A percentile compares a stretch with the other conserved stretches of the same genome.
phyloP scores from a whole-genome alignment of 2,329 filamentous ascomycete species.

The Lasiodiplodia sp. region DNA sequence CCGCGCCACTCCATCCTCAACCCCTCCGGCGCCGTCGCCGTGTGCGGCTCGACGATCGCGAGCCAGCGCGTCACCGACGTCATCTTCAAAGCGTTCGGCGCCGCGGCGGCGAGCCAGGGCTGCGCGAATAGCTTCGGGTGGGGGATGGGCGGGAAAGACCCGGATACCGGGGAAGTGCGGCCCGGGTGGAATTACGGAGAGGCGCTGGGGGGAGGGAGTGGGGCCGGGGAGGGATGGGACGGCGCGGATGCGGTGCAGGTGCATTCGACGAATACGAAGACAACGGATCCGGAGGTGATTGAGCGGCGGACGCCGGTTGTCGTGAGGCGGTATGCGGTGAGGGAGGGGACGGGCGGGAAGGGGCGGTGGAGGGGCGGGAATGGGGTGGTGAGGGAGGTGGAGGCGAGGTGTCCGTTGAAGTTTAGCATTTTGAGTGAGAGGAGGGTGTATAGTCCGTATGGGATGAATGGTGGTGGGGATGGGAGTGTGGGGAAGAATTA shows the following conservation, averaged over 20 bases:
- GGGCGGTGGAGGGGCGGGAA: conserved; percentile 42
- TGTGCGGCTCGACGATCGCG: conserved; percentile 36
- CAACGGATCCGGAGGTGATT: conserved; percentile 45
- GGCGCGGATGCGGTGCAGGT: conserved; percentile 44
- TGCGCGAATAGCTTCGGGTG: conserved; percentile 41
- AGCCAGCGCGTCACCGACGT: conserved; percentile 37
- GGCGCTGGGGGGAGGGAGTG: conserved; percentile 46
- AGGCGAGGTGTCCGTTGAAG: conserved; percentile 39
- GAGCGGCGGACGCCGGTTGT: conserved; percentile 47
- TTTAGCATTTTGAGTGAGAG: conserved; percentile 43
- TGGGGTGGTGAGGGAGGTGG: conserved; percentile 41
- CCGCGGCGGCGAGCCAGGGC: conserved; percentile 33
- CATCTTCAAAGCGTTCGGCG: conserved; percentile 34
- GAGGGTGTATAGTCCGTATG: conserved; percentile 43
- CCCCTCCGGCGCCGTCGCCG: conserved; percentile 43
- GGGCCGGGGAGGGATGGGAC: conserved; percentile 43
- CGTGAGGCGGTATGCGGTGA: conserved; percentile 42
- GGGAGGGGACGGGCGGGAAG: conserved; percentile 40
- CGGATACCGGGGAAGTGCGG: conserved; percentile 32
- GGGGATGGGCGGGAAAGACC: conserved; percentile 38
- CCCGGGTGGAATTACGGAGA: conserved; percentile 46
- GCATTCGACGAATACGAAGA: conserved; percentile 49
- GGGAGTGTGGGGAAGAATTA: conserved; percentile 42
- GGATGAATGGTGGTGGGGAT: conserved; percentile 42
- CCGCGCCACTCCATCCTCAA: conserved; percentile 46